Conservation (phyloP, 225 moss, liverwort and hornwort genomes). For the Polytrichum commune region DNA sequence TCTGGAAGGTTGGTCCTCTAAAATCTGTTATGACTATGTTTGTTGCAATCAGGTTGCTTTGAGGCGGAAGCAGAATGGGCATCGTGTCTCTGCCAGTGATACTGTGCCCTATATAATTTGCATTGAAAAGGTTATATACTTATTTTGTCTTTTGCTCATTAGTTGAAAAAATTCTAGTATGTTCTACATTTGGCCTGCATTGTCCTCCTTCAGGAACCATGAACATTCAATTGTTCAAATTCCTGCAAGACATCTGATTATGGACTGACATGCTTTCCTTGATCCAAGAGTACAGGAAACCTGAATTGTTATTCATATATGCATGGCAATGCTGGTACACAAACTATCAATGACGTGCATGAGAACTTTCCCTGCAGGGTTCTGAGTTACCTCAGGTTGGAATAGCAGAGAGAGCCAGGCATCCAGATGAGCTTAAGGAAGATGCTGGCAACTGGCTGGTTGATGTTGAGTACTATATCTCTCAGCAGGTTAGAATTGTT, state of each 20-base stretch:
- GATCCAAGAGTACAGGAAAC: too few species aligned
- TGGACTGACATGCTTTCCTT: too few species aligned
- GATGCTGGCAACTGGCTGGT: conserved; percentile 63
- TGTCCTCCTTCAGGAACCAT: too few species aligned
- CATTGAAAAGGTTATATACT: conserved; percentile 61
- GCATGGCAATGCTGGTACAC: too few species aligned
- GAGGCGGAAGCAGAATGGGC: conserved; percentile 76
- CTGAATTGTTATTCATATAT: too few species aligned
- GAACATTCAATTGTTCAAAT: too few species aligned
- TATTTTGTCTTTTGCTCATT: background rate
- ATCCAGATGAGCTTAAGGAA: conserved; percentile 95
- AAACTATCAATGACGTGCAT: background rate
- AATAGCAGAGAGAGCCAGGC: conserved; percentile 93
- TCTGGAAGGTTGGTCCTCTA: background rate
- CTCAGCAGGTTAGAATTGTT: conserved; percentile 68
- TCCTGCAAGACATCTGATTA: too few species aligned
- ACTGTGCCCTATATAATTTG: conserved; percentile 96
- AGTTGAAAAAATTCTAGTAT: too few species aligned
- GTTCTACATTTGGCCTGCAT: too few species aligned
- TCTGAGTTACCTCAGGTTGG: conserved; percentile 42
- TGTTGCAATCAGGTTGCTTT: conserved; percentile 68
- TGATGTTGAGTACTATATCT: conserved; percentile 95
- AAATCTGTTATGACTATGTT: background rate
- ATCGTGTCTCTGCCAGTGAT: conserved; percentile 75
- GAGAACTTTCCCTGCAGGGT: conserved; percentile 40